Conservation (phyloP, 106 monocot genomes). For the Phalaenopsis equestris region DNA sequence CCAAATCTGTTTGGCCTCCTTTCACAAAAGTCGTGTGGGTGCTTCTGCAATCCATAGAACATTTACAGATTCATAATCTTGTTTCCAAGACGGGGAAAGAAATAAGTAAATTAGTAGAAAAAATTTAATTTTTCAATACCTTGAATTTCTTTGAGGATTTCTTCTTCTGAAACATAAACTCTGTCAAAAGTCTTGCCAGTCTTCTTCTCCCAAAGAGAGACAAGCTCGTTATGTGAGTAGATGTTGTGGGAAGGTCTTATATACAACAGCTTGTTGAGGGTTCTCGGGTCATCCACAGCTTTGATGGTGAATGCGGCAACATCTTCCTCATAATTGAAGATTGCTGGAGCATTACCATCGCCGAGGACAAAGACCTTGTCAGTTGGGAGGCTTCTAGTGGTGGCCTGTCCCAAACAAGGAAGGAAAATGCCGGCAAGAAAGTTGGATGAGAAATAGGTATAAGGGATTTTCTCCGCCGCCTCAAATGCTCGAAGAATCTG, state of each 20-base stretch:
- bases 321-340: slow-evolving; percentile 46
- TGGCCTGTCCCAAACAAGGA: slow-evolving; percentile 22
- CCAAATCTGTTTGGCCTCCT: slow-evolving; percentile 26
- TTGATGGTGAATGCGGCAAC: slow-evolving; percentile 44
- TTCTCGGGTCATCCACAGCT: slow-evolving; percentile 48
- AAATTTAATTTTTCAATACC: slow-evolving; percentile 7
- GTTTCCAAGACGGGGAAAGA: not conserved
- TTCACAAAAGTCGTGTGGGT: slow-evolving; percentile 16
- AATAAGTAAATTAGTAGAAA: not conserved
- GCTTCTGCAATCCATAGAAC: slow-evolving; percentile 11
- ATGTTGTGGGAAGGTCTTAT: slow-evolving; percentile 37
- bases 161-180: slow-evolving; percentile 20
- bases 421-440: slow-evolving; percentile 38
- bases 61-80: not conserved
- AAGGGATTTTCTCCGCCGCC: slow-evolving; percentile 30
- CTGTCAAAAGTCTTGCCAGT: slow-evolving; percentile 31
- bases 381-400: slow-evolving; percentile 8
- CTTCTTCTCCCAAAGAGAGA: slow-evolving; percentile 48
- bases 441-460: slow-evolving; percentile 29
- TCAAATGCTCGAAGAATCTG: slow-evolving; percentile 14
- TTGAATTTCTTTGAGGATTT: slow-evolving; percentile 24
- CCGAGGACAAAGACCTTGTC: slow-evolving; percentile 42
- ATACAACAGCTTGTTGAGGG: slow-evolving; percentile 60
- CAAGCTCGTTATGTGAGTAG: slow-evolving; percentile 41
- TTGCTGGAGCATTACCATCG: slow-evolving; percentile 37